These are phyloP conservation scores for Leishmania aethiopica DNA, from an alignment of 208 protist genomes.

Conservation along the genomic window DNA sequence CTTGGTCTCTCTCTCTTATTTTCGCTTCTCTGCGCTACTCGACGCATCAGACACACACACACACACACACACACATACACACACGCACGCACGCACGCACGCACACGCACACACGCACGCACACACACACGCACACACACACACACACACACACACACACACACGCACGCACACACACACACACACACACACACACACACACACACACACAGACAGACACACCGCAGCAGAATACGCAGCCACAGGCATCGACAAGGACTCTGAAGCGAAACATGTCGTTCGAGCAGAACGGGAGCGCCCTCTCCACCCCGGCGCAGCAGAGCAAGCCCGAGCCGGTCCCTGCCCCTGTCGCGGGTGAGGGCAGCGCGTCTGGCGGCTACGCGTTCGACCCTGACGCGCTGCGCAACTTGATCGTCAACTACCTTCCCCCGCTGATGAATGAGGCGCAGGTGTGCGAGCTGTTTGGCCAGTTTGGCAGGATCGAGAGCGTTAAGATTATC, in stretches of 20 bases:
- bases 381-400: slow-evolving; percentile 61
- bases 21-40: not conserved
- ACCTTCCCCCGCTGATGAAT: slow-evolving; percentile 82
- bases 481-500: slow-evolving; percentile 88
- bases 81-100: no score
- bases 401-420: slow-evolving; percentile 90
- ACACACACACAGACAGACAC: not conserved
- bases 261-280: slow-evolving; percentile 9
- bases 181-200: not conserved
- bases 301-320: slow-evolving; percentile 10
- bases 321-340: not conserved
- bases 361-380: not conserved
- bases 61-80: not conserved
- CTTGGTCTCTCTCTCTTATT: not conserved
- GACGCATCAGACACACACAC: not conserved
- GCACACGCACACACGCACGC: no score
- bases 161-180: no score
- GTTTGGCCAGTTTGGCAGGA: slow-evolving; percentile 85
- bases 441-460: slow-evolving; percentile 67
- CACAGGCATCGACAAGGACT: not conserved
- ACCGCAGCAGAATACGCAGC: not conserved
- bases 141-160: not conserved
- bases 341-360: not conserved
- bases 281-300: slow-evolving; percentile 1
- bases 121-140: not conserved